Percentiles rank a stretch among this genome's conserved stretches.
phyloP scores from a whole-genome alignment of 208 protist species.

The Leishmania braziliensis region DNA sequence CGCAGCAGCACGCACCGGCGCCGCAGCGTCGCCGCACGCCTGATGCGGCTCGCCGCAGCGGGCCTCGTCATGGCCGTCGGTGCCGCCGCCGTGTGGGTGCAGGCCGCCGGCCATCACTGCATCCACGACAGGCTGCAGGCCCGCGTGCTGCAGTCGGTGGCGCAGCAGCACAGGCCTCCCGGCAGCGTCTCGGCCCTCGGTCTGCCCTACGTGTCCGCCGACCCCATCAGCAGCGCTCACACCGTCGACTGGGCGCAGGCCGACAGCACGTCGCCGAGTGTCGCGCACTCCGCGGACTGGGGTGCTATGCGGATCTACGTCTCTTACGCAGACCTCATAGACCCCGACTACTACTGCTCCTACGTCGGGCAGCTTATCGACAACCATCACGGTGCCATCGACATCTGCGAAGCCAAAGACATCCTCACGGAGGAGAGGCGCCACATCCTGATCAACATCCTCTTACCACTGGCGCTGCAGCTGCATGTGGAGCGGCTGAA shows the following conservation, averaged over 20 bases:
- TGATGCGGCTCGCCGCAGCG: constrained; percentile 24
- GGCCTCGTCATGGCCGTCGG: neutral
- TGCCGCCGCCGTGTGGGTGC: neutral
- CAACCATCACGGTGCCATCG: constrained; percentile 24
- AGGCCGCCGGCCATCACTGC: constrained; percentile 15
- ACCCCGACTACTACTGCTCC: constrained; percentile 44
- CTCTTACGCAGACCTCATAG: constrained; percentile 22
- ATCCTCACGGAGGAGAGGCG: constrained; percentile 44
- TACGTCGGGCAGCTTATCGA: constrained; percentile 11
- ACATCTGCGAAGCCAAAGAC: constrained; percentile 28
- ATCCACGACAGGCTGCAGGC: constrained; percentile 23
- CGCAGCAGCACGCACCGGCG: constrained; percentile 14
- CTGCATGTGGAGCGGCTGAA: constrained; percentile 57
- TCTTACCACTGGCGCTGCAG: constrained; percentile 45
- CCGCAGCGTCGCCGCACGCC: constrained; percentile 1
- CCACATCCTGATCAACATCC: constrained; percentile 19
- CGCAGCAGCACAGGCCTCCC: neutral
- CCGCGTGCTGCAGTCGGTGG: constrained; percentile 29
- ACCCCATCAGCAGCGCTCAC: too few relatives aligned
- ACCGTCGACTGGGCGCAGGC: too few relatives aligned
- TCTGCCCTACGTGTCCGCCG: too few relatives aligned
- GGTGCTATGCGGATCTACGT: constrained; percentile 40
- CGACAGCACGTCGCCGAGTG: neutral
- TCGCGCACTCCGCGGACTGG: constrained; percentile 11
- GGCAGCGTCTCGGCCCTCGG: too few relatives aligned